Conservation (phyloP, 2,329 filamentous ascomycete genomes). For the Zymoseptoria pseudotritici region DNA sequence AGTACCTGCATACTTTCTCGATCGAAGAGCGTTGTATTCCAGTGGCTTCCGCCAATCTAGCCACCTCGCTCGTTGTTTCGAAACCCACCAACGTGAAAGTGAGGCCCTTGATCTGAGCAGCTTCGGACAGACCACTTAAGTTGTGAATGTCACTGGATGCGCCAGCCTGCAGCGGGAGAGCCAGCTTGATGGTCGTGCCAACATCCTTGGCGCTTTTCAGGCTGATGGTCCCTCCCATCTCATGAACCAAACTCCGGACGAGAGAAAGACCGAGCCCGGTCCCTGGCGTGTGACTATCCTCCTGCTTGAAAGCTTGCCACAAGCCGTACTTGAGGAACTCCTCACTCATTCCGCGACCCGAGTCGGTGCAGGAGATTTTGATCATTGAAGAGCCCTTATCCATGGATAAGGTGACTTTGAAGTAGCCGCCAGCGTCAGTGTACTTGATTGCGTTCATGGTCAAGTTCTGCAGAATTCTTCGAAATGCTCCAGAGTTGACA, state of each 20-base stretch:
- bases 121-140: not conserved
- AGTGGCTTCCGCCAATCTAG: not conserved
- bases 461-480: conserved; percentile 41
- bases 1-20: conserved; percentile 1
- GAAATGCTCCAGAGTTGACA: conserved; percentile 39
- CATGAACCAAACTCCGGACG: conserved; percentile 24
- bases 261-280: conserved; percentile 32
- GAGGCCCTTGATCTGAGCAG: conserved; percentile 1
- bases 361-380: conserved; percentile 20
- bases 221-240: conserved; percentile 20
- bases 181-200: conserved; percentile 11
- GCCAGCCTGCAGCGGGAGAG: not conserved
- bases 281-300: conserved; percentile 26
- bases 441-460: conserved; percentile 46
- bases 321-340: conserved; percentile 25
- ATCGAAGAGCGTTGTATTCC: conserved; percentile 3
- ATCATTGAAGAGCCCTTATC: not conserved
- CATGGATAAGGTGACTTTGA: conserved; percentile 3
- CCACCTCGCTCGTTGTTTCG: not conserved
- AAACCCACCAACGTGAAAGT: conserved; percentile 2
- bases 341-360: conserved; percentile 29
- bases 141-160: not conserved
- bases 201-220: conserved; percentile 24
- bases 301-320: conserved; percentile 30
- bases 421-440: conserved; percentile 22